These are phyloP conservation scores for Sphagnum tenellum DNA, from an alignment of 225 moss, liverwort and hornwort species.

Conservation along the genomic window DNA sequence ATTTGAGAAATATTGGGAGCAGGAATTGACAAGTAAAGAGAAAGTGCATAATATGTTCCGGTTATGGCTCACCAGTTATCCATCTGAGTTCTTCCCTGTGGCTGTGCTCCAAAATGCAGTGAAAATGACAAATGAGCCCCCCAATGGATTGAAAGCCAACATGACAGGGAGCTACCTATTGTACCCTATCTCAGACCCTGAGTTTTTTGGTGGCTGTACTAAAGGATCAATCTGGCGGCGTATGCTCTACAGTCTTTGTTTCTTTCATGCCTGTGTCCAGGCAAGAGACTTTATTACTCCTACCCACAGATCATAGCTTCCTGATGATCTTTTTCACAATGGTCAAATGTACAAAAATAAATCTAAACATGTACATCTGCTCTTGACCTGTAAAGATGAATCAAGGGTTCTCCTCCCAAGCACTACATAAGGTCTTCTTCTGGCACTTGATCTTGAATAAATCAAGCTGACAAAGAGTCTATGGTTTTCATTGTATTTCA, in stretches of 20 bases:
- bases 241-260: constrained; percentile 74
- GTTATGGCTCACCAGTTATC: constrained; percentile 84
- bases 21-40: constrained; percentile 52
- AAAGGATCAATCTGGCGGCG: constrained; percentile 57
- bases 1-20: constrained; percentile 82
- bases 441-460: too few species aligned
- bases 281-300: constrained; percentile 1
- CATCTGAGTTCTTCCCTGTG: constrained; percentile 66
- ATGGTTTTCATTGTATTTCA: background rate
- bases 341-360: too few species aligned
- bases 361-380: too few species aligned
- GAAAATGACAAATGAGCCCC: constrained; percentile 90
- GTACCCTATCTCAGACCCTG: constrained; percentile 61
- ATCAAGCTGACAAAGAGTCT: too few species aligned
- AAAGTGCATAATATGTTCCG: constrained; percentile 53
- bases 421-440: too few species aligned
- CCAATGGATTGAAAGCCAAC: constrained; percentile 71
- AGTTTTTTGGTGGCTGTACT: constrained; percentile 51
- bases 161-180: constrained; percentile 71
- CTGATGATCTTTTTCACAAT: too few species aligned
- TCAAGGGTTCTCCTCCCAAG: too few species aligned
- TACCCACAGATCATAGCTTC: too few species aligned
- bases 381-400: too few species aligned
- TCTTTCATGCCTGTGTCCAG: constrained; percentile 85
- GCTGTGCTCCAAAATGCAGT: constrained; percentile 69